Percentiles rank a stretch among this genome's conserved stretches.
phyloP scores from a whole-genome alignment of 2,329 filamentous ascomycete genomes.

The Trichophyton mentagrophytes region DNA sequence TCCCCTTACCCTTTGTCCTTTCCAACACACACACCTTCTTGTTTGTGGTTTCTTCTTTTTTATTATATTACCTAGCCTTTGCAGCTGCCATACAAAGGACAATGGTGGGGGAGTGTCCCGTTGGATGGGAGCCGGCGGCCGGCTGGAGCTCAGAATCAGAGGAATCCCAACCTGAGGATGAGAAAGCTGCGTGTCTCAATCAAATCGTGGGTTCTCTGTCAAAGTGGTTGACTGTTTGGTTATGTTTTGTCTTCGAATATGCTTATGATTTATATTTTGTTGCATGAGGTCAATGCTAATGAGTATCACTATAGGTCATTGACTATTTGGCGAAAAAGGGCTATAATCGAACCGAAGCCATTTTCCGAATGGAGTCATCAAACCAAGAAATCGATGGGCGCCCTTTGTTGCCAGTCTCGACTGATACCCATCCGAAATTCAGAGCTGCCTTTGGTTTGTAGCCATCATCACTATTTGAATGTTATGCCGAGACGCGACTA shows the following conservation, averaged over 20 bases:
- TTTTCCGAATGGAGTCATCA: conserved; percentile 80
- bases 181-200: not conserved
- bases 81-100: not conserved
- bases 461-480: conserved; percentile 4
- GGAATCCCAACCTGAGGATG: not conserved
- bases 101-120: not conserved
- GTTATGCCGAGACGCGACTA: not conserved
- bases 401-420: conserved; percentile 52
- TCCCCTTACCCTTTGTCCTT: not conserved
- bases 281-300: not conserved
- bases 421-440: conserved; percentile 70
- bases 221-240: not conserved
- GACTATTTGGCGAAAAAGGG: conserved; percentile 95
- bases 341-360: conserved; percentile 82
- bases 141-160: not conserved
- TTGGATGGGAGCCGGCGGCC: not conserved
- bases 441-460: conserved; percentile 51
- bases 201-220: not conserved
- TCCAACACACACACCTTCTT: not conserved
- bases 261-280: not conserved
- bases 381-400: conserved; percentile 70
- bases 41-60: not conserved
- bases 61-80: not conserved
- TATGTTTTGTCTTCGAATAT: not conserved
- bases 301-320: conserved; percentile 43